phyloP scores from a whole-genome alignment of 305 asterid species.

The Euphrasia arctica region DNA sequence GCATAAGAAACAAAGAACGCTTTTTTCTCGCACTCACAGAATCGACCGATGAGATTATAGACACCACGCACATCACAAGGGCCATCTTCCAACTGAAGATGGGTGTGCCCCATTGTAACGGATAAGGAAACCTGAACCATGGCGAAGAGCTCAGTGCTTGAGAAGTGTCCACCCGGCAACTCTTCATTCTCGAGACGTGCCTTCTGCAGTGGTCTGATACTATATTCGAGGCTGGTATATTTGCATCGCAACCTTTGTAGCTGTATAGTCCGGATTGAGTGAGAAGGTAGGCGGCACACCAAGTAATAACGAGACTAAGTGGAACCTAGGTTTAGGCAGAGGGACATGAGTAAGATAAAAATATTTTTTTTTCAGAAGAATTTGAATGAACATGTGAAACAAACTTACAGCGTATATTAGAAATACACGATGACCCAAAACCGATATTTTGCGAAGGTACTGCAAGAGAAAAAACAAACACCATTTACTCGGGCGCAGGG shows the following conservation, averaged over 20 bases:
- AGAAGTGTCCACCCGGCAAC: conserved; percentile 85
- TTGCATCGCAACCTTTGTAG: conserved; percentile 82
- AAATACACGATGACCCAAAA: conserved; percentile 90
- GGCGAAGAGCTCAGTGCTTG: conserved; percentile 82
- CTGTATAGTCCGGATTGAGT: conserved; percentile 77
- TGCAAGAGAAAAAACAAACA: conserved; percentile 37
- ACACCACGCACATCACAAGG: conserved; percentile 90
- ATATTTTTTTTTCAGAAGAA: neutral
- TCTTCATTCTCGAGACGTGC: conserved; percentile 74
- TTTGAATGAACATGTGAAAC: neutral
- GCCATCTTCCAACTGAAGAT: conserved; percentile 92
- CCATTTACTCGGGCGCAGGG: neutral
- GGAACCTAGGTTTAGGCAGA: conserved; percentile 59
- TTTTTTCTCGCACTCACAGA: conserved; percentile 60
- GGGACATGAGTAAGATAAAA: conserved; percentile 16
- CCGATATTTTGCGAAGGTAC: conserved; percentile 93
- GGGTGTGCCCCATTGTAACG: conserved; percentile 97
- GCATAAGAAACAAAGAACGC: neutral
- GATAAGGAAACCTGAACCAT: conserved; percentile 96
- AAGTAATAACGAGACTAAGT: conserved; percentile 76
- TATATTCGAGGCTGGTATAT: conserved; percentile 71
- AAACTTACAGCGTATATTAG: conserved; percentile 82
- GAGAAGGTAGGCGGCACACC: conserved; percentile 80
- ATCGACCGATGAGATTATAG: conserved; percentile 87
- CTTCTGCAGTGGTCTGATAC: conserved; percentile 85